These are phyloP conservation scores for Penicillium rolfsii DNA, from an alignment of 2,329 filamentous ascomycete genomes.

Conservation along the genomic window DNA sequence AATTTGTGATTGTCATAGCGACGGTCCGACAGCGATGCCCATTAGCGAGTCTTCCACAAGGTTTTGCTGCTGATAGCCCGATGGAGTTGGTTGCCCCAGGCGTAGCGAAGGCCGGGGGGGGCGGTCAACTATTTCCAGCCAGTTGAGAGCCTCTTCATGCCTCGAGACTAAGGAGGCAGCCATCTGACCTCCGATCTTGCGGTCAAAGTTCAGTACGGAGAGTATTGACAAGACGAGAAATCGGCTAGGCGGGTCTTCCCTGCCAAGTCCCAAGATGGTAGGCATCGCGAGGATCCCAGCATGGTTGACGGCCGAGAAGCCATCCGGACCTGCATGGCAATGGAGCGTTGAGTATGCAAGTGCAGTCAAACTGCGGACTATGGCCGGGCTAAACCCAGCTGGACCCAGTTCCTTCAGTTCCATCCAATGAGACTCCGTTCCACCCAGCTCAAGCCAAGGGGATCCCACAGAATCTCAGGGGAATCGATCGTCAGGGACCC, in stretches of 20 bases:
- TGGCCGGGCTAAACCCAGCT: not conserved
- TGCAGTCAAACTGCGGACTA: constrained; percentile 12
- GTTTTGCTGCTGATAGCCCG: not conserved
- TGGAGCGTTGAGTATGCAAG: not conserved
- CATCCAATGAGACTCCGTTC: not conserved
- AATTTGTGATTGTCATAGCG: constrained; percentile 16
- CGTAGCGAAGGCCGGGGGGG: not conserved
- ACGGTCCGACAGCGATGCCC: constrained; percentile 12
- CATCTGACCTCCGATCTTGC: not conserved
- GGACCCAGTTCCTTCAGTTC: not conserved
- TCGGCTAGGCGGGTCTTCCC: not conserved
- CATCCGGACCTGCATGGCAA: not conserved
- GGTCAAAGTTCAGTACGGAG: not conserved
- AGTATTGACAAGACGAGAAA: constrained; percentile 12
- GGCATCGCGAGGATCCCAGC: constrained; percentile 13
- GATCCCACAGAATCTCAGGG: constrained; percentile 5
- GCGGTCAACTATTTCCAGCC: not conserved
- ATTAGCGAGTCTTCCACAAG: not conserved
- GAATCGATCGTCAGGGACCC: constrained; percentile 21
- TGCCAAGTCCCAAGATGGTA: constrained; percentile 11
- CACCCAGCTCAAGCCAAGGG: not conserved
- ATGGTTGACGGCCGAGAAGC: not conserved
- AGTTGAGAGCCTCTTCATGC: not conserved
- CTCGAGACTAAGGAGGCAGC: not conserved
- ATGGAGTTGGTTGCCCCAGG: not conserved